Evolutionary conservation across 2,329 filamentous ascomycete genomes (phyloP), one percentile per base, ranked within the genome.

Genomic region (Talaromyces sp.): DNA sequence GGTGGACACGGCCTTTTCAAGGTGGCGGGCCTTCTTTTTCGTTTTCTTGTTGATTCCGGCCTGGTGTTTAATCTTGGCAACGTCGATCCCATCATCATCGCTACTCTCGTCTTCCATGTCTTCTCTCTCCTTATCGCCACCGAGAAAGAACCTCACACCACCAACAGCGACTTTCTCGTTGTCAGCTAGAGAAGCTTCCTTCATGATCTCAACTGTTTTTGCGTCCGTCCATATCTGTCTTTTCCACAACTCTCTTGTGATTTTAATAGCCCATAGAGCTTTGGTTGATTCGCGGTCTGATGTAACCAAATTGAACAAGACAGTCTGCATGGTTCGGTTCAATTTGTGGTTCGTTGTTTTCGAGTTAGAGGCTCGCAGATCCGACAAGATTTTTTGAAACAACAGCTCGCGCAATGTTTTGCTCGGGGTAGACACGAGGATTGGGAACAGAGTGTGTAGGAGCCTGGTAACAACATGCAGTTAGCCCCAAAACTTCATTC

Each of bases 131-230:
- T 96, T 93, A 75, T 99, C 95, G 36, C 93, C 93, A 27, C 95
- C 95, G 0, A 99, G 82, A 80, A 99, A 99, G 81, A 98, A 99
- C 27, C 92, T 86, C 15, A 96, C 91, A 52, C 91, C 93, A 17
- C 92, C 91, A 6, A 90, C 82, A 28, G 95, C 86, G 3, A 98
- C 92, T 78, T 99, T 99, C 69, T 96, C 91, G 68, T 97, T 96
- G 57, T 96, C 89, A 3, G 91, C 87, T 61, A 99, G 78, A 59
- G 89, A 88, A 0, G 93, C 92, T 77, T 96, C 90, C 77, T 96
- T 96, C 93, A 99, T 98, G 66, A 98, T 91, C 70, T 96, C 92
- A n/a, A 98, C 95, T 0, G 93, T 88, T 74, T 93, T 95, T 1
- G 92, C 86, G 70, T 99, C 95, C 10, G 90, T 92, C 95, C 95